Evolutionary conservation across 2,329 filamentous ascomycete species (phyloP).

Genomic region (Colletotrichum euphorbiae): DNA sequence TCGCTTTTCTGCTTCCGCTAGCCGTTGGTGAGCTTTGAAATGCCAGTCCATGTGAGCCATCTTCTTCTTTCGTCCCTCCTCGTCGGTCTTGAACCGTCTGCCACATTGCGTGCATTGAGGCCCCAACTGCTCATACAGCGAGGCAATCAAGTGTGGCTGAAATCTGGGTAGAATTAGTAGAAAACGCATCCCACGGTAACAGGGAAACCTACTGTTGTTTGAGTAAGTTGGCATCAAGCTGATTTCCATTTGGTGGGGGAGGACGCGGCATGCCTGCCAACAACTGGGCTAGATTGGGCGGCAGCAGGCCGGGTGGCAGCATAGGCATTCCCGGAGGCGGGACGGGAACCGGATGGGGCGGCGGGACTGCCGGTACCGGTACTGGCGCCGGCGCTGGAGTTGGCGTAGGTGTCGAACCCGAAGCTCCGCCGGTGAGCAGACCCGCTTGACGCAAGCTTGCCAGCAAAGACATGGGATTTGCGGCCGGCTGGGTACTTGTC

Average conservation of each 20-base stretch:
- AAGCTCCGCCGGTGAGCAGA: constrained; percentile 63
- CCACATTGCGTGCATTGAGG: constrained; percentile 94
- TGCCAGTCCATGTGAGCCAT: constrained; percentile 98
- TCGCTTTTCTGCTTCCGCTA: constrained; percentile 85
- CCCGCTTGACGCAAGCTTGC: constrained; percentile 77
- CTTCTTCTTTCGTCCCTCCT: constrained; percentile 86
- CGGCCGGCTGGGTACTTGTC: constrained; percentile 49
- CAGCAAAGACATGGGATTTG: constrained; percentile 70
- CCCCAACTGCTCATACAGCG: constrained; percentile 83
- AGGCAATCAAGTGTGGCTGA: constrained; percentile 78
- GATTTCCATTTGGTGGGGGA: constrained; percentile 58
- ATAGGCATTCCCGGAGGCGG: constrained; percentile 46
- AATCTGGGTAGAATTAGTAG: constrained; percentile 61
- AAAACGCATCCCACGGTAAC: not conserved
- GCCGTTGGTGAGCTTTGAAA: constrained; percentile 91
- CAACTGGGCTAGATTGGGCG: constrained; percentile 52
- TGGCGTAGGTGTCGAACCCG: constrained; percentile 52
- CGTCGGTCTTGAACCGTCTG: constrained; percentile 82
- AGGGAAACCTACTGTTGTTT: constrained; percentile 71
- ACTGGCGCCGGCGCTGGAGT: too few species aligned
- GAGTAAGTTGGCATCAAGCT: constrained; percentile 74
- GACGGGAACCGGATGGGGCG: constrained; percentile 44
- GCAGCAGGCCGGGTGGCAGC: constrained; percentile 46
- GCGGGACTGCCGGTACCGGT: constrained; percentile 33
- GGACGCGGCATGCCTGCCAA: constrained; percentile 46